Base-by-base conservation (phyloP, 805 yeast genomes). In the Candida maltosa region DNA sequence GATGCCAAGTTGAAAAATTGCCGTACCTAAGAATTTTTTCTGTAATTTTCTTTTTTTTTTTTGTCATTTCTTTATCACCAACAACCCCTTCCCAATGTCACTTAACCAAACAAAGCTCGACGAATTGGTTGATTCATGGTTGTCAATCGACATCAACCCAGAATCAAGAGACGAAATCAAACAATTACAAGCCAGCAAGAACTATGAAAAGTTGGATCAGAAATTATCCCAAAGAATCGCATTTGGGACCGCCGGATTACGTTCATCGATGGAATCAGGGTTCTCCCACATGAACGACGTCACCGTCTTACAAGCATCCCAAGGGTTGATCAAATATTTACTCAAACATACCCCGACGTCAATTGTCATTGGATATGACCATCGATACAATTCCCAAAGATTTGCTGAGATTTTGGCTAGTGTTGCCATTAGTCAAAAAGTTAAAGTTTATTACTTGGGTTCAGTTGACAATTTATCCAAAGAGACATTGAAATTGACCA, bases 181-280 rank as follows among this genome's bases (percentile, higher is more conserved):
- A 14, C 47, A 54, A 1, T 65, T 86, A 5, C 65, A 69, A 10
- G 49, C 52, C 1, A 39, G 44, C 0, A 45, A 57, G 2, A 52
- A 77, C 39, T 58, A 62, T 46, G 58, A 50, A 0, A 76, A 65
- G 34, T 63, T 87, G 25, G 75, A 73, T 29, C 52, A 53, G 25
- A 66, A 83, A 33, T 64, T 87, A 20, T 51, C 73, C 29, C 46
- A 51, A n/a, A 60, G 96, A 35, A 81, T 89, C 18, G 64, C 78
- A 9, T 91, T 91, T 58, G 97, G 97, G 0, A 91, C 97, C 0
- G 96, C 97, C 2, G 97, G 97, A 0, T 73, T 93, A 31, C 68
- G 98, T 18, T 76, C 95, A 2, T 64, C 70, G 16, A 88, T 93
- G 96, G 89, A 80, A 42, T 87, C 96, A 0, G 97, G 98, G 0